phyloP scores from a whole-genome alignment of 352 stramenopile genomes.

The Aphanomyces stellatus region DNA sequence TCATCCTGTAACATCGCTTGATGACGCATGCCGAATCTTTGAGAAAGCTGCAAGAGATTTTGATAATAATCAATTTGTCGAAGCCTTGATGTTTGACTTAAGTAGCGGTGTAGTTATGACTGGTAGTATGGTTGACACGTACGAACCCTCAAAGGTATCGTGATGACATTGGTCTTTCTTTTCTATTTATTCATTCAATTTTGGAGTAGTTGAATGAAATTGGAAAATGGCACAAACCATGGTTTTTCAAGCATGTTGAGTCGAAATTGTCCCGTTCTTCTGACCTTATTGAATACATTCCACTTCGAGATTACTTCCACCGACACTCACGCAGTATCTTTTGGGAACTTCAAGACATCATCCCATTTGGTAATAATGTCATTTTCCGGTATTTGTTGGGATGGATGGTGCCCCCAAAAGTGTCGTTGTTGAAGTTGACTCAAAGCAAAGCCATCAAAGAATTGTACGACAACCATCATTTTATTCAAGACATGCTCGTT shows the following conservation, averaged over 20 bases:
- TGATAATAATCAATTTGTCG: constrained; percentile 23
- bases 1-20: constrained; percentile 17
- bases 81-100: constrained; percentile 24
- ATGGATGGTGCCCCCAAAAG: constrained; percentile 37
- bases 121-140: constrained; percentile 28
- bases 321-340: constrained; percentile 36
- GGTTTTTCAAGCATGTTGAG: constrained; percentile 50
- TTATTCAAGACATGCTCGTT: constrained; percentile 39
- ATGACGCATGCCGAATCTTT: constrained; percentile 20
- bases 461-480: constrained; percentile 30
- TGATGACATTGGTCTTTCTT: background rate
- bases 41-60: constrained; percentile 7
- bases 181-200: background rate
- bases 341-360: constrained; percentile 44
- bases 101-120: constrained; percentile 32
- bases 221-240: constrained; percentile 39
- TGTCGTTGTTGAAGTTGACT: constrained; percentile 41
- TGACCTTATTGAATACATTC: constrained; percentile 28
- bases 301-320: constrained; percentile 40
- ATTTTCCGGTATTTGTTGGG: constrained; percentile 40
- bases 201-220: constrained; percentile 27
- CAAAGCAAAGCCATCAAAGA: constrained; percentile 29
- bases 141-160: constrained; percentile 1
- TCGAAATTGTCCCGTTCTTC: background rate
- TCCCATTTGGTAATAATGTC: constrained; percentile 38